Conservation (phyloP, 2,329 filamentous ascomycete genomes). For the Aspergillus fijiensis region DNA sequence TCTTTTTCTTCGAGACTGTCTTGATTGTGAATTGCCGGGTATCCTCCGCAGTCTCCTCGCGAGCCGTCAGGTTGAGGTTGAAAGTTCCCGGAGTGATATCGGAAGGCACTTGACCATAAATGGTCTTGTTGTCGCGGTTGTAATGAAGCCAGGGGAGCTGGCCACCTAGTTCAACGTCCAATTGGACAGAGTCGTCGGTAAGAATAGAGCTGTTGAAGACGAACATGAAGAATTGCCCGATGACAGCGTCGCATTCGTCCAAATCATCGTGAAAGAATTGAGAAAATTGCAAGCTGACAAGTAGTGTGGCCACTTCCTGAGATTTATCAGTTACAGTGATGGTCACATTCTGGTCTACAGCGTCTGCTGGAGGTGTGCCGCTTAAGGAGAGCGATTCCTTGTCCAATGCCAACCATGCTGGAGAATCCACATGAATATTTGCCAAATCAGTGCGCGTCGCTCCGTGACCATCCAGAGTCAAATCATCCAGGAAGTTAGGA, state of each 20-base stretch:
- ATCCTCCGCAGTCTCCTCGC: constrained; percentile 39
- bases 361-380: constrained; percentile 63
- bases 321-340: constrained; percentile 61
- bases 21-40: constrained; percentile 48
- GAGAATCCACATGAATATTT: constrained; percentile 55
- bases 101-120: constrained; percentile 52
- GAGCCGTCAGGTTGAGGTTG: constrained; percentile 46
- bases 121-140: constrained; percentile 43
- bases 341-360: constrained; percentile 61
- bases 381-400: constrained; percentile 59
- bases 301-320: constrained; percentile 59
- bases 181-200: constrained; percentile 38
- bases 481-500: constrained; percentile 49
- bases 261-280: constrained; percentile 47
- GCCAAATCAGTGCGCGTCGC: constrained; percentile 53
- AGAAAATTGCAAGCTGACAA: constrained; percentile 49
- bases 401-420: constrained; percentile 70
- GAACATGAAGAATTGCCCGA: constrained; percentile 52
- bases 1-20: constrained; percentile 24
- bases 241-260: constrained; percentile 48
- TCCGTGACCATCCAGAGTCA: constrained; percentile 60
- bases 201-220: constrained; percentile 48
- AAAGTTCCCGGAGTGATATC: constrained; percentile 40
- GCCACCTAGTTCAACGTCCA: constrained; percentile 46
- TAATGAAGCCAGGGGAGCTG: constrained; percentile 53